These are phyloP conservation scores for Ceriops tagal DNA, from an alignment of 345 rosid species.

Conservation along the genomic window DNA sequence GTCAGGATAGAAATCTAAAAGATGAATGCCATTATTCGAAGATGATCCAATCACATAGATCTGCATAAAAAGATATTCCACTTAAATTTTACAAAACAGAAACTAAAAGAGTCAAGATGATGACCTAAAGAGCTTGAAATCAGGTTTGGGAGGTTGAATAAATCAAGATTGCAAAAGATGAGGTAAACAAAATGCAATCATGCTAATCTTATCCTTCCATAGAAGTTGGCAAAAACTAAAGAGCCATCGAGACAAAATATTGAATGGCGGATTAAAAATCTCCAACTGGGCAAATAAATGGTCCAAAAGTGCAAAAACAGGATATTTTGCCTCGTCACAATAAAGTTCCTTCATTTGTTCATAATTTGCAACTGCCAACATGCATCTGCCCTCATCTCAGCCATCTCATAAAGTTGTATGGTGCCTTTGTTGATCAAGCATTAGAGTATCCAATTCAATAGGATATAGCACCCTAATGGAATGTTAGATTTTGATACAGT, in stretches of 20 bases:
- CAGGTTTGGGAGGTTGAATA: background rate
- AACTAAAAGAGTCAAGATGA: background rate
- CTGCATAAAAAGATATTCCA: slow-evolving; percentile 37
- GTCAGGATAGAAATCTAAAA: slow-evolving; percentile 86
- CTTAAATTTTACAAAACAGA: background rate
- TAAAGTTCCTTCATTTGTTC: too few species aligned
- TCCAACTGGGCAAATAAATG: too few species aligned
- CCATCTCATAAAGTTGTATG: too few species aligned
- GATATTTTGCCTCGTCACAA: too few species aligned
- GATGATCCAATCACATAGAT: slow-evolving; percentile 75
- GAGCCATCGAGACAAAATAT: too few species aligned
- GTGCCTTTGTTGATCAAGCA: too few species aligned
- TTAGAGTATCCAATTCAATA: too few species aligned
- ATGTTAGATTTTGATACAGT: background rate
- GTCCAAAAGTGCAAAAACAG: too few species aligned
- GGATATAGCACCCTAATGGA: background rate
- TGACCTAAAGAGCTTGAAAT: background rate
- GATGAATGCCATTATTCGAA: slow-evolving; percentile 70
- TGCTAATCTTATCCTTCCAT: background rate
- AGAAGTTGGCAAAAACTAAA: too few species aligned
- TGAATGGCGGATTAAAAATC: too few species aligned
- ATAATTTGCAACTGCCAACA: too few species aligned
- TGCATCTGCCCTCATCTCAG: too few species aligned
- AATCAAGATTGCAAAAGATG: background rate
- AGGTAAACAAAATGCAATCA: background rate